A percentile compares a stretch with the other conserved stretches of the same genome.
Evolutionary conservation across 1,284 basidiomycete species (phyloP).

Genomic region (Cystobasidium slooffiae): DNA sequence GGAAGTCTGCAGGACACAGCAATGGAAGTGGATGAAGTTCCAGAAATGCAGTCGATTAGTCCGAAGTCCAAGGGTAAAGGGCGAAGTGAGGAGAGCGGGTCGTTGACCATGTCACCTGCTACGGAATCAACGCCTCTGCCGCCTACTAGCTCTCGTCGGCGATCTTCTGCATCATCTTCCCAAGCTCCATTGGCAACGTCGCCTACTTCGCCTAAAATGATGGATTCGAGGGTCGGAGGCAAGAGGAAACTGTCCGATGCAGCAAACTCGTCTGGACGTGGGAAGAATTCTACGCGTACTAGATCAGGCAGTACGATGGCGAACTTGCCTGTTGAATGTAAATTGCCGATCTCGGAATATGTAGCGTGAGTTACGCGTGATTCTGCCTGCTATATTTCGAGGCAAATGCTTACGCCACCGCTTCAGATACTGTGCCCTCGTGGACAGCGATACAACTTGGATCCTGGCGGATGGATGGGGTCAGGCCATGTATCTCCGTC

Average conservation of each 20-base stretch:
- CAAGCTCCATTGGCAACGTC: conserved; percentile 17
- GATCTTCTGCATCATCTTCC: conserved; percentile 29
- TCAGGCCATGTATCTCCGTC: conserved; percentile 67
- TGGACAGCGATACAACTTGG: conserved; percentile 51
- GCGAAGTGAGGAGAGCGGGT: background rate
- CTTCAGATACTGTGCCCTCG: conserved; percentile 14
- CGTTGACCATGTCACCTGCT: conserved; percentile 10
- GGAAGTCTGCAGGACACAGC: background rate
- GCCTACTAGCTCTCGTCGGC: background rate
- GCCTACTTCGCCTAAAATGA: background rate
- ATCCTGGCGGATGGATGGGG: conserved; percentile 81
- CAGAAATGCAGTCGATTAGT: background rate
- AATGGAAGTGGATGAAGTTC: conserved; percentile 36
- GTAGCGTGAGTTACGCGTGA: conserved; percentile 3
- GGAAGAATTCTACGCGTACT: conserved; percentile 13
- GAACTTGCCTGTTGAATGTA: conserved; percentile 24
- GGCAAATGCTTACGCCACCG: background rate
- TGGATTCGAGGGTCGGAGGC: conserved; percentile 7
- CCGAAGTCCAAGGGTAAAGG: conserved; percentile 12
- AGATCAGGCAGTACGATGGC: background rate
- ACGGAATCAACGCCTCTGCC: background rate
- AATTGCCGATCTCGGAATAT: conserved; percentile 32
- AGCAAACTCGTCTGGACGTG: conserved; percentile 35
- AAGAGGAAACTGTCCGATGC: conserved; percentile 41
- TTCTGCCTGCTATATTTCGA: background rate